phyloP scores from a whole-genome alignment of 768 basidiomycete species.

The Lentinula boryana region DNA sequence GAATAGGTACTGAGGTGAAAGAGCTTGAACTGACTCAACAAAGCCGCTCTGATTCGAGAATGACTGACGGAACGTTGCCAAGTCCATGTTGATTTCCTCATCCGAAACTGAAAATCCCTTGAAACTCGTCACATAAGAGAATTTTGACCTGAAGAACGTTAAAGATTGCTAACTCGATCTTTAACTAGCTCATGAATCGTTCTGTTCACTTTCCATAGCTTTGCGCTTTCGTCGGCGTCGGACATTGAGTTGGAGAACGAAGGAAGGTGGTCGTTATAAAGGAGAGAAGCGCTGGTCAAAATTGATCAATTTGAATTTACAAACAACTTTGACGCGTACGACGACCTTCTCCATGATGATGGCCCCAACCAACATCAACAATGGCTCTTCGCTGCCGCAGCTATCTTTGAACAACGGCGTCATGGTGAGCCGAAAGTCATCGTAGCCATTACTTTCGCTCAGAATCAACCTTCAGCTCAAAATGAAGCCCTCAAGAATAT shows the following conservation, averaged over 20 bases:
- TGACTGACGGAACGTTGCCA: conserved; percentile 65
- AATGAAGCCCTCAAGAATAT: conserved; percentile 86
- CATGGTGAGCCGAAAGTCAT: conserved; percentile 34
- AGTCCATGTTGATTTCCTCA: conserved; percentile 88
- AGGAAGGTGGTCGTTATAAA: conserved; percentile 8
- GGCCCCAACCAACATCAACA: conserved; percentile 35
- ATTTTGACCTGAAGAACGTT: conserved; percentile 8
- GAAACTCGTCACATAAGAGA: conserved; percentile 18
- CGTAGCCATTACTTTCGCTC: not conserved
- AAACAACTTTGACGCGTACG: conserved; percentile 35
- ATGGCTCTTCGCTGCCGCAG: conserved; percentile 21
- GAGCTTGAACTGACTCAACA: conserved; percentile 72
- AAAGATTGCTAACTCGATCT: conserved; percentile 65
- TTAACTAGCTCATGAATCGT: conserved; percentile 95
- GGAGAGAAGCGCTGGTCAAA: conserved; percentile 24
- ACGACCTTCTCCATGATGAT: conserved; percentile 22
- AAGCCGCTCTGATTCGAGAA: conserved; percentile 71
- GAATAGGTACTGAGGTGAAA: not conserved
- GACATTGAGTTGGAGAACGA: conserved; percentile 37
- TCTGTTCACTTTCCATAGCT: conserved; percentile 92
- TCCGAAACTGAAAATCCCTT: conserved; percentile 93
- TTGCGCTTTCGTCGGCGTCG: conserved; percentile 76
- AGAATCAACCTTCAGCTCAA: conserved; percentile 40
- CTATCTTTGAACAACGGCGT: conserved; percentile 40
- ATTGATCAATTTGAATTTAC: not conserved